Evolutionary conservation across 257 asterid species (phyloP).

Genomic region (Solanum habrochaites): DNA sequence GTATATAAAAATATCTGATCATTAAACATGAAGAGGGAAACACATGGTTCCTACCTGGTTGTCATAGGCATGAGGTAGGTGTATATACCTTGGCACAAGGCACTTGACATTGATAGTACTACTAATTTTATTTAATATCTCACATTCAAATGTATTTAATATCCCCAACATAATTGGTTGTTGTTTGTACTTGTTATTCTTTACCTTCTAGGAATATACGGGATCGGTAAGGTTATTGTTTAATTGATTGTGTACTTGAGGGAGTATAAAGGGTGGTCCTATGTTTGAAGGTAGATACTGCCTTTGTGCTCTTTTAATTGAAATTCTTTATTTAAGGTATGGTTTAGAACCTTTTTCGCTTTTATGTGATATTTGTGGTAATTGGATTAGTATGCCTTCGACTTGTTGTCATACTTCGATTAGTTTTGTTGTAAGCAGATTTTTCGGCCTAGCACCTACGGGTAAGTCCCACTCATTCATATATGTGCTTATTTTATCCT

Average conservation of each 20-base stretch:
- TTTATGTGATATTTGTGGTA: background rate
- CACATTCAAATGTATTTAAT: too few relatives aligned
- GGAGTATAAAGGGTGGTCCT: background rate
- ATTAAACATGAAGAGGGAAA: too few relatives aligned
- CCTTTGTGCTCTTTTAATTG: background rate
- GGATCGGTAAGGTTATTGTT: background rate
- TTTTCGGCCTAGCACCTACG: background rate
- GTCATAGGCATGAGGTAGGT: background rate
- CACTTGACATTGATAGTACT: too few relatives aligned
- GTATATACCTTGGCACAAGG: background rate
- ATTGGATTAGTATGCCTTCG: background rate
- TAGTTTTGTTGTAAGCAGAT: background rate
- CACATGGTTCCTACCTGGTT: background rate
- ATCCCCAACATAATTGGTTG: background rate
- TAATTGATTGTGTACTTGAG: background rate
- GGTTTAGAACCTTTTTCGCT: background rate
- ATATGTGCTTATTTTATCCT: too few relatives aligned
- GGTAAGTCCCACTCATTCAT: background rate
- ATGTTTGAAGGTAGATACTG: background rate
- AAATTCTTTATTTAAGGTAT: background rate
- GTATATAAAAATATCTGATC: too few relatives aligned
- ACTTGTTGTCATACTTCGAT: background rate
- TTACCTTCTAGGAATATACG: background rate
- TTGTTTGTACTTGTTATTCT: background rate
- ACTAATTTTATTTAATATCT: too few relatives aligned